Conservation (phyloP, 208 protist genomes). For the Acanthamoeba triangularis region DNA sequence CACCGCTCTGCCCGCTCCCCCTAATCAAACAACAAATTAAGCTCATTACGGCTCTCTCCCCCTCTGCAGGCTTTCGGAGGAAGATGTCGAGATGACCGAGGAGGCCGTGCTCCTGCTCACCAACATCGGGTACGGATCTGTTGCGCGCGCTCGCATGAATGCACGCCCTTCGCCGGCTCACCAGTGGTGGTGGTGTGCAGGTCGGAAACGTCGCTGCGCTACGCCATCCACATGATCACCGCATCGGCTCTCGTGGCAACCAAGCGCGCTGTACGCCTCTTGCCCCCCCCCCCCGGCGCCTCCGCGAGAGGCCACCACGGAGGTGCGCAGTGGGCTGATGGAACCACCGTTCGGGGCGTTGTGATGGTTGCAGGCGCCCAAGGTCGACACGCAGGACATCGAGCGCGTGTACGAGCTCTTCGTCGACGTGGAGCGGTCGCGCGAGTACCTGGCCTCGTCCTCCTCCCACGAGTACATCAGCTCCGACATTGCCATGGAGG, state of each 20-base stretch:
- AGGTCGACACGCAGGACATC: constrained; percentile 98
- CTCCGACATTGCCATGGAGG: constrained; percentile 15
- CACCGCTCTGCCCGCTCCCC: too few relatives aligned
- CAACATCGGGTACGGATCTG: constrained; percentile 94
- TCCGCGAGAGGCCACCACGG: too few relatives aligned
- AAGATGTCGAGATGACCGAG: constrained; percentile 99
- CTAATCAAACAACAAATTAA: too few relatives aligned
- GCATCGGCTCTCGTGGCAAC: constrained; percentile 96
- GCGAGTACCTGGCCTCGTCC: constrained; percentile 78
- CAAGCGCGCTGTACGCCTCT: constrained; percentile 93
- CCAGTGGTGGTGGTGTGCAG: background rate
- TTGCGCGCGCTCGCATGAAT: too few relatives aligned
- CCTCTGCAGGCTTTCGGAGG: constrained; percentile 95
- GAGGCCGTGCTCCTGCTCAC: constrained; percentile 98
- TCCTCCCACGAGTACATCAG: constrained; percentile 19
- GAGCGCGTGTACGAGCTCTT: constrained; percentile 98
- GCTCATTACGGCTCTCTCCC: constrained; percentile 21
- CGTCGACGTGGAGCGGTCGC: constrained; percentile 96
- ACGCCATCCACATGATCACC: constrained; percentile 99
- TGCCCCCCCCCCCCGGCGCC: too few relatives aligned
- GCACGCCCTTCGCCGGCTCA: background rate
- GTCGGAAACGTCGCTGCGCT: constrained; percentile 97
- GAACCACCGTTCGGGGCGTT: background rate
- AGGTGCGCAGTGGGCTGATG: too few relatives aligned
- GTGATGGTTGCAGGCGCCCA: constrained; percentile 83